These are phyloP conservation scores for Ceratobasidium sp. DNA, from an alignment of 1,284 basidiomycete genomes.

Conservation along the genomic window DNA sequence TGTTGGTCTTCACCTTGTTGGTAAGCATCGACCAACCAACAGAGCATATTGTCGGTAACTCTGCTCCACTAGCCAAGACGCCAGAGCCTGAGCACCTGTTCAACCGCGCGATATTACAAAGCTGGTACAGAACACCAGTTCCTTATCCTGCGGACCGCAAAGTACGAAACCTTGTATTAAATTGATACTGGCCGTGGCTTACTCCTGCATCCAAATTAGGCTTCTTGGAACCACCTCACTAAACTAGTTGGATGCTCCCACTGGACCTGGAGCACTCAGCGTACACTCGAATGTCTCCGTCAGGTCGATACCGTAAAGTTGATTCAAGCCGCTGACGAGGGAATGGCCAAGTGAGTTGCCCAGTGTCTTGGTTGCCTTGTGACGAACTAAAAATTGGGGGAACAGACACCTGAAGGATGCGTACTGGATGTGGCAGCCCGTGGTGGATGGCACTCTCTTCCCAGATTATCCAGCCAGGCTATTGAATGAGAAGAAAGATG, in stretches of 20 bases:
- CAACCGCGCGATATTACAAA: constrained; percentile 38
- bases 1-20: constrained; percentile 36
- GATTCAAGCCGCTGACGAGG: constrained; percentile 58
- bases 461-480: constrained; percentile 56
- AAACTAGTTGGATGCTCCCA: constrained; percentile 23
- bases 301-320: constrained; percentile 50
- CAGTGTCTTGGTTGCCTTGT: not conserved
- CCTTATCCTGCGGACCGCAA: constrained; percentile 34
- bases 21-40: not conserved
- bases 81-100: constrained; percentile 31
- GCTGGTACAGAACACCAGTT: constrained; percentile 40
- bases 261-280: constrained; percentile 18
- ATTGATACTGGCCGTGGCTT: no score
- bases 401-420: constrained; percentile 11
- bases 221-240: constrained; percentile 19
- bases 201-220: not conserved
- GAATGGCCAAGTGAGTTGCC: constrained; percentile 43
- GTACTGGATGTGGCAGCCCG: constrained; percentile 49
- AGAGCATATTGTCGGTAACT: not conserved
- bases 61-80: not conserved
- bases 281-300: constrained; percentile 38
- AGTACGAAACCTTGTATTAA: constrained; percentile 12
- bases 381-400: not conserved
- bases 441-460: constrained; percentile 61
- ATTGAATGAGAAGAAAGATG: constrained; percentile 53